Base-by-base conservation (phyloP, 805 yeast genomes). In the Zygoascus tannicola region DNA sequence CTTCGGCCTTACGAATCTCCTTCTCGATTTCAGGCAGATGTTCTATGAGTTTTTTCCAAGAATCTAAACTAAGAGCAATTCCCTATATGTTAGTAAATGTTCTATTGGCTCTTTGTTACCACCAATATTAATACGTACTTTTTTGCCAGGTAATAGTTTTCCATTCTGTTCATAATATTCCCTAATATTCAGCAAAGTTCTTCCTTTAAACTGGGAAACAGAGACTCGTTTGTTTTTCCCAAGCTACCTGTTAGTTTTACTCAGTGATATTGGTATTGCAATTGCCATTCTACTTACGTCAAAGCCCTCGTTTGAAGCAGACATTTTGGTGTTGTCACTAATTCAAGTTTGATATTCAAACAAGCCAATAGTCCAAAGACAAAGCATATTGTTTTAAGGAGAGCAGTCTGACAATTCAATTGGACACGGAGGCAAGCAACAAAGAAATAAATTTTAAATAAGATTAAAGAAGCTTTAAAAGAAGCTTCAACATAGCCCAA, bases 91-190 rank as follows among this genome's bases (percentile, higher is more conserved):
- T 38, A 34, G 43, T 35, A n/a, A n/a, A n/a, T n/a, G n/a, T n/a
- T n/a, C 19, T 22, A 21, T 22, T 10, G 38, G 33, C 22, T 28
- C 4, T 14, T 4, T 19, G 12, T 16, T 16, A 5, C 42, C 21
- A 20, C 18, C 60, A 63, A 55, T 7, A 18, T 19, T 16, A 14
- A 4, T 8, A 50, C 66, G 41, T 49, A 66, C 81, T 63, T 88
- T 88, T 56, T 78, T 81, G 1, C 95, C 94, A 0, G 97, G 97
- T 47, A 71, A 71, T 66, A 72, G 69, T 48, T 78, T 80, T 4
- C 81, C 81, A 40, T 78, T 75, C 47, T 43, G 38, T 22, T 43
- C 34, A 60, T 85, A 88, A 64, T 69, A 86, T 59, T 88, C 96
- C 46, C 97, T 73, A 43, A 88, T 83, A 55, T 88, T 95, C 12